Conservation (phyloP, 345 rosid species). For the Linum tenue region DNA sequence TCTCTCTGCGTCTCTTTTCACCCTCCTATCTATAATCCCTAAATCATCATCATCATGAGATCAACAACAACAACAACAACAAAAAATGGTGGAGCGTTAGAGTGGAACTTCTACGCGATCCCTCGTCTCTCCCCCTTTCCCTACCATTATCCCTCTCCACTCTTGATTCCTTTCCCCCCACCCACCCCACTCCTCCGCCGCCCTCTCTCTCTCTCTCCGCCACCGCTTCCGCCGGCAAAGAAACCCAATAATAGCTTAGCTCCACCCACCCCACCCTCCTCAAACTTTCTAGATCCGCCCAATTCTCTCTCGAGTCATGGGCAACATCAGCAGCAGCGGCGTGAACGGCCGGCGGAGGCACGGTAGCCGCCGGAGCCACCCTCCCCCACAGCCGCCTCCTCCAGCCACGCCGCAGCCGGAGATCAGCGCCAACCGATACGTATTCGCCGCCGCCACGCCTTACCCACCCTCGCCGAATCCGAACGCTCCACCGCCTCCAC, state of each 20-base stretch:
- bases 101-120: constrained; percentile 3
- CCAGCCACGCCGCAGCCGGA: constrained; percentile 60
- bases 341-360: constrained; percentile 45
- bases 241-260: not conserved
- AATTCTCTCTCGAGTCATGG: constrained; percentile 36
- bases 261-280: no score
- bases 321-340: constrained; percentile 54
- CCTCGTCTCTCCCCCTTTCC: constrained; percentile 1
- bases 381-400: constrained; percentile 36
- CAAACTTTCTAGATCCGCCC: not conserved
- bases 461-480: constrained; percentile 42
- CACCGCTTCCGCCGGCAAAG: not conserved
- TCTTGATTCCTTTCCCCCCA: not conserved
- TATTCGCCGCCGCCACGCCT: constrained; percentile 84
- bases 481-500: not conserved
- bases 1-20: no score
- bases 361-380: constrained; percentile 31
- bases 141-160: not conserved
- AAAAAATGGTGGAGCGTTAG: no score
- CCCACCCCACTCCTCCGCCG: not conserved
- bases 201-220: not conserved
- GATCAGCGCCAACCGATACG: constrained; percentile 55
- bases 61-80: no score
- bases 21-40: no score
- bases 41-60: no score